Base-by-base conservation (phyloP, 495 filamentous ascomycete genomes). In the Neurospora pannonica region DNA sequence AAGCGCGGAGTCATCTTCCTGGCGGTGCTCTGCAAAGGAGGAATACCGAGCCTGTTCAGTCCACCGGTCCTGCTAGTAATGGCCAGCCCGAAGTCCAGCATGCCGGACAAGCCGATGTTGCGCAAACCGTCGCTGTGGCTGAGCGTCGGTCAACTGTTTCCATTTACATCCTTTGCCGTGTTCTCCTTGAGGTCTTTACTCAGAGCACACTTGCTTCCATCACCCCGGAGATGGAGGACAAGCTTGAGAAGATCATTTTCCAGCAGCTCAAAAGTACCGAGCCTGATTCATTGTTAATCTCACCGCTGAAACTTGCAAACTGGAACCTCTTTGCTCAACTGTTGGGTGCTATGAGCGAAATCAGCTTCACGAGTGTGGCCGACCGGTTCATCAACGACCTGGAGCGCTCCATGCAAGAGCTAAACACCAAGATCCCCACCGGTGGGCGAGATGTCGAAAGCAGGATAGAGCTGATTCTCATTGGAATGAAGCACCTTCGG, bases 311-410 rank as follows among this genome's bases (percentile, higher is more conserved):
- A 74, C 89, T 94, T 84, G 92, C 96, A 19, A 98, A 98, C 80
- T 98, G 96, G 96, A 91, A 92, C 72, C 90, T 98, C 15, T 97
- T 97, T 78, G 91, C 92, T 34, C 94, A 97, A 78, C 84, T 98
- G 21, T 86, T 99, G 13, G 96, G 96, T 17, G 94, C 93, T 34
- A 97, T 99, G 94, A 97, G 96, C 82, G 92, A 91, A 71, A 89
- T 93, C 76, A 93, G 95, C 79, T 97, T 99, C 81, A 84, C 89
- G 37, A 93, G 89, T 74, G 95, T 99, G 38, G 88, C 92, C 34
- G 88, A 90, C 72, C 89, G 93, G 31, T 99, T 97, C 79, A 82
- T 97, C 72, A 81, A 81, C 28, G 95, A 98, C 79, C 87, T 99
- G 5, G 91, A 93, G 71, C 87, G 87, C 28, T 90, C 89, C 11